phyloP scores from a whole-genome alignment of 2,329 filamentous ascomycete genomes.

The Thielaviopsis euricoi region DNA sequence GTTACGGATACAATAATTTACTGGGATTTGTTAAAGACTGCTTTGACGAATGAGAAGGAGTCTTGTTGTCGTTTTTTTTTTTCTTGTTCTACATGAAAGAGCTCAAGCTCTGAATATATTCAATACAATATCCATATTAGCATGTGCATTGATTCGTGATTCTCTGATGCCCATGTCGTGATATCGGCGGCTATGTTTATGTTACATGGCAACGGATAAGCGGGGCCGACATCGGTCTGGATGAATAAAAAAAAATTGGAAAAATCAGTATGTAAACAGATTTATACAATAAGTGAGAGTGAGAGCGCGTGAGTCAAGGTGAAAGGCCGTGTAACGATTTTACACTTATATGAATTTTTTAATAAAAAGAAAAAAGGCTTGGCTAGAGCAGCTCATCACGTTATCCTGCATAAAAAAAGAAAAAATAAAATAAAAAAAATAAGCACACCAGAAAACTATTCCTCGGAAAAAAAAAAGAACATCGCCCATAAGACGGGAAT shows the following conservation, averaged over 20 bases:
- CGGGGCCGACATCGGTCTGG: neutral
- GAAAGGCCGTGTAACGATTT: neutral
- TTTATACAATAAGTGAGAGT: too few relatives aligned
- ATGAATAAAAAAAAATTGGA: too few relatives aligned
- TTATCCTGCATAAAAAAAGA: neutral
- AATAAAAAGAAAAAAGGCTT: too few relatives aligned
- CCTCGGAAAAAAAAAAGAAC: neutral
- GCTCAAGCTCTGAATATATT: neutral
- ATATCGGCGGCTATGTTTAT: neutral
- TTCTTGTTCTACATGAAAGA: too few relatives aligned
- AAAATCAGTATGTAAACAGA: too few relatives aligned
- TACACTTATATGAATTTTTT: too few relatives aligned
- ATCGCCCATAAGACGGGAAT: neutral
- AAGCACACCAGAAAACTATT: neutral
- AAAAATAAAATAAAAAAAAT: neutral
- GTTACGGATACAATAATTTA: neutral
- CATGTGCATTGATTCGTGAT: too few relatives aligned
- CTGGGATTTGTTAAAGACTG: neutral
- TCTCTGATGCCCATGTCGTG: too few relatives aligned
- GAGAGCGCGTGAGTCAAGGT: too few relatives aligned
- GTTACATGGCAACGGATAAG: neutral
- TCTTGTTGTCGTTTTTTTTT: neutral
- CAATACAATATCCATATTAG: neutral
- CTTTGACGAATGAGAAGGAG: neutral
- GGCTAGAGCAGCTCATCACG: neutral